A percentile compares a stretch with the other conserved stretches of the same genome.
Conservation (phyloP, 768 basidiomycete genomes). For the Phanerodontia chrysosporium region DNA sequence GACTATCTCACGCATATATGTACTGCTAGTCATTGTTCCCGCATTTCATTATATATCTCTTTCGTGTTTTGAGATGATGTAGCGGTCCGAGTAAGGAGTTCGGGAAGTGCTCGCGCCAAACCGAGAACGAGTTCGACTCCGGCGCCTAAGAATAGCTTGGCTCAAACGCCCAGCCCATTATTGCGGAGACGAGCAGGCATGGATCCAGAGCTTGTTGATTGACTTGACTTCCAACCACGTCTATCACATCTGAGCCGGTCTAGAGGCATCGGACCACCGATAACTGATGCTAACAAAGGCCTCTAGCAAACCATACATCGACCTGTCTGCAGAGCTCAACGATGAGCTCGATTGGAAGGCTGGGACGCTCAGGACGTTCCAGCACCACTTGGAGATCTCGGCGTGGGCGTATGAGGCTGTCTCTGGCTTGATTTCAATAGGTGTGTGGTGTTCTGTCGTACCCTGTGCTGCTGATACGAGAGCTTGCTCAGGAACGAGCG, state of each 20-base stretch:
- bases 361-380: constrained; percentile 43
- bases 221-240: background rate
- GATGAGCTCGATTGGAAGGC: constrained; percentile 58
- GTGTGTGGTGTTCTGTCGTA: constrained; percentile 29
- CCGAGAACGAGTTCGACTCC: background rate
- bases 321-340: constrained; percentile 54
- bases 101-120: no score
- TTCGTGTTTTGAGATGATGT: background rate
- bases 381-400: constrained; percentile 48
- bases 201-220: background rate
- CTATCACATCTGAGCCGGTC: background rate
- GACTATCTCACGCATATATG: constrained; percentile 7
- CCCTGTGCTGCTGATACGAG: background rate
- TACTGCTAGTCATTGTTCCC: constrained; percentile 15
- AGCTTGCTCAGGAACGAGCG: constrained; percentile 48
- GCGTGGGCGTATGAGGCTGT: constrained; percentile 57
- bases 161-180: background rate
- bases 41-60: background rate
- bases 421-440: constrained; percentile 56
- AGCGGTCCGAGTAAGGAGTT: no score
- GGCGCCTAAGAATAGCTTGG: background rate
- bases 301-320: constrained; percentile 31
- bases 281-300: constrained; percentile 5
- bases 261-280: background rate
- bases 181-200: background rate